phyloP scores from a whole-genome alignment of 441 rosid species.

The Corymbia calophylla region DNA sequence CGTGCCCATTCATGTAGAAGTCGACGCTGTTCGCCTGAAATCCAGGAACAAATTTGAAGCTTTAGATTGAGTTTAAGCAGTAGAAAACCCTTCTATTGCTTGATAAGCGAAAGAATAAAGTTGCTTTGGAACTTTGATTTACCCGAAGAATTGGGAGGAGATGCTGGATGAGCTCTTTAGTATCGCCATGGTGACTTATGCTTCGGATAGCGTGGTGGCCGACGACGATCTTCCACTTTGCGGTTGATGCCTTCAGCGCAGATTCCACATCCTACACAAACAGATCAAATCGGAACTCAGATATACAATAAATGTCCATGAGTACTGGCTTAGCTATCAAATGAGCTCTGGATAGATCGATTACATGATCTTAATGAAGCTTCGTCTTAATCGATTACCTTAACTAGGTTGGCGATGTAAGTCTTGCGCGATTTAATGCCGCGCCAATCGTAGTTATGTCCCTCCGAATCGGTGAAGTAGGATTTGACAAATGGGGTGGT shows the following conservation, averaged over 20 bases:
- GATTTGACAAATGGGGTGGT: constrained; percentile 34
- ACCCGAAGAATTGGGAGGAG: constrained; percentile 30
- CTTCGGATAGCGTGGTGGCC: constrained; percentile 37
- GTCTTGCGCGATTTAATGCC: constrained; percentile 15
- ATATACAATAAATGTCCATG: background rate
- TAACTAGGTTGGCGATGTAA: constrained; percentile 8
- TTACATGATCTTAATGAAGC: background rate
- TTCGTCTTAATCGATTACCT: background rate
- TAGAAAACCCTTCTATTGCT: background rate
- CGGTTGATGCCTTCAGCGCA: constrained; percentile 14
- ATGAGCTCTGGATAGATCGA: background rate
- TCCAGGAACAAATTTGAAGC: background rate
- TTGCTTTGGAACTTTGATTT: background rate
- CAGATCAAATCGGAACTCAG: too few species aligned
- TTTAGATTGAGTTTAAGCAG: background rate
- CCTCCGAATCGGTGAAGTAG: constrained; percentile 17
- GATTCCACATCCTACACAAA: constrained; percentile 17
- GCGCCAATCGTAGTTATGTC: constrained; percentile 26
- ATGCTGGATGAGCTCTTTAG: constrained; percentile 10
- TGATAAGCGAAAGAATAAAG: background rate
- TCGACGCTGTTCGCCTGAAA: background rate
- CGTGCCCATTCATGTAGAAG: background rate
- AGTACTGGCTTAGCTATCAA: background rate
- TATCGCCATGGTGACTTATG: constrained; percentile 29
- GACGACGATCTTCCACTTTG: constrained; percentile 30